Evolutionary conservation across 2,329 filamentous ascomycete species (phyloP).

Genomic region (Ascomycota sp.): DNA sequence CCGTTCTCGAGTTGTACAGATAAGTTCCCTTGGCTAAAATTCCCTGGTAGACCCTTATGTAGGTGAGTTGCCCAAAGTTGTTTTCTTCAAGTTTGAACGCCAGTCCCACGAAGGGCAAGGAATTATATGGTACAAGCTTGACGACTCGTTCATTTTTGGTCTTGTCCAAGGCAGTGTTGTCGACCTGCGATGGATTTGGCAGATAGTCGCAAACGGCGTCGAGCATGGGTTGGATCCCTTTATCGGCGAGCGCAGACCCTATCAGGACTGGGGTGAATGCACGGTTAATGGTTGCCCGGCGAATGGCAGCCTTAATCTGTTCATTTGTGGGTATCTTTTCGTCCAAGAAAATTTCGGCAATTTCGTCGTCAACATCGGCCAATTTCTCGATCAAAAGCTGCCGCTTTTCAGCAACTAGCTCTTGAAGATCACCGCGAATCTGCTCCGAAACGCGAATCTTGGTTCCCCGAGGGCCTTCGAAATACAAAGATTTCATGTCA

Average conservation of each 20-base stretch:
- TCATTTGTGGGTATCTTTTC: conserved; percentile 58
- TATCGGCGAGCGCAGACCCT: conserved; percentile 88
- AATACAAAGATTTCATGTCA: conserved; percentile 83
- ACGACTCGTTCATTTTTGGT: conserved; percentile 59
- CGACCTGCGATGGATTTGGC: conserved; percentile 74
- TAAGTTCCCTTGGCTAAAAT: conserved; percentile 71
- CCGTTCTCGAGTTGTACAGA: conserved; percentile 80
- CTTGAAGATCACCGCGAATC: conserved; percentile 59
- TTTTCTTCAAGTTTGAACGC: conserved; percentile 99
- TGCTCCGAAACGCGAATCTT: conserved; percentile 57
- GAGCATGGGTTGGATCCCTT: conserved; percentile 87
- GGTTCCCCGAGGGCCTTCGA: conserved; percentile 66
- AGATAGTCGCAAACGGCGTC: conserved; percentile 93
- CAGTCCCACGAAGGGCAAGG: conserved; percentile 80
- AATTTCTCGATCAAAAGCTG: conserved; percentile 80
- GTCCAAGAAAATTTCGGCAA: conserved; percentile 84
- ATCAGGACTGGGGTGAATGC: conserved; percentile 94
- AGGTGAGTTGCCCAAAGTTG: conserved; percentile 94
- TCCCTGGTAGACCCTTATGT: conserved; percentile 96
- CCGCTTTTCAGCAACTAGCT: conserved; percentile 64
- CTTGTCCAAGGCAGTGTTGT: conserved; percentile 76
- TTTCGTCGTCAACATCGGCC: conserved; percentile 94
- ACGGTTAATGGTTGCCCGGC: conserved; percentile 66
- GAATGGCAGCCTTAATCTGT: conserved; percentile 84
- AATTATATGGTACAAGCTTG: conserved; percentile 81